Percentiles rank a stretch among this genome's conserved stretches.
Evolutionary conservation across 768 basidiomycete genomes (phyloP).

Genomic region (Suillus subaureus): DNA sequence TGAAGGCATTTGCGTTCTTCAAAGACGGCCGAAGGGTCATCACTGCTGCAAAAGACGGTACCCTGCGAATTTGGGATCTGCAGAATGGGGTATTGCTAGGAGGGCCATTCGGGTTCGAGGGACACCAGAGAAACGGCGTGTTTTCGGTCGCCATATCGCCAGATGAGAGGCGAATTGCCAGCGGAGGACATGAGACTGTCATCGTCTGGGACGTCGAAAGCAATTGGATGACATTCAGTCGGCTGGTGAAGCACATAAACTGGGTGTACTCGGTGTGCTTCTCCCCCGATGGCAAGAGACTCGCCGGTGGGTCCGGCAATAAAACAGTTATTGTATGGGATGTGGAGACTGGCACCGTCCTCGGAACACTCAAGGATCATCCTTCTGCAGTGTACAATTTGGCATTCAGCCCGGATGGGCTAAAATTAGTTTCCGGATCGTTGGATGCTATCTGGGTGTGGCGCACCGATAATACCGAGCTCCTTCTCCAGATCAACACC

Average conservation of each 20-base stretch:
- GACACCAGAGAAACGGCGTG: neutral
- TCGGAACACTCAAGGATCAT: neutral
- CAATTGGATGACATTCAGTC: neutral
- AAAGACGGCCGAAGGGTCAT: neutral
- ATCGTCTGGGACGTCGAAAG: neutral
- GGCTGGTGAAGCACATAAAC: neutral
- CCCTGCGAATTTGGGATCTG: neutral
- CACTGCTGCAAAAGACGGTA: neutral
- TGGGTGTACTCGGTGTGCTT: neutral
- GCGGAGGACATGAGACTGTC: neutral
- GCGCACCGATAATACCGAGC: neutral
- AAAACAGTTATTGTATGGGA: neutral
- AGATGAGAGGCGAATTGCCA: neutral
- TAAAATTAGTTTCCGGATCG: neutral
- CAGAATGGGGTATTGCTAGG: neutral
- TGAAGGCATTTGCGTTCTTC: neutral
- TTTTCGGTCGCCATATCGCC: neutral
- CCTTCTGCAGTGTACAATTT: fast-evolving
- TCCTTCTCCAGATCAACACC: neutral
- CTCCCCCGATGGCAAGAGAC: neutral
- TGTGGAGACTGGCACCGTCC: neutral
- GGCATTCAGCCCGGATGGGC: neutral
- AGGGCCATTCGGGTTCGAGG: neutral
- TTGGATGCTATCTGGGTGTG: neutral
- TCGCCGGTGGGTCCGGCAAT: neutral